A percentile compares a stretch with the other conserved stretches of the same genome.
Conservation (phyloP, 352 stramenopile genomes). For the Pythium folliculosum region DNA sequence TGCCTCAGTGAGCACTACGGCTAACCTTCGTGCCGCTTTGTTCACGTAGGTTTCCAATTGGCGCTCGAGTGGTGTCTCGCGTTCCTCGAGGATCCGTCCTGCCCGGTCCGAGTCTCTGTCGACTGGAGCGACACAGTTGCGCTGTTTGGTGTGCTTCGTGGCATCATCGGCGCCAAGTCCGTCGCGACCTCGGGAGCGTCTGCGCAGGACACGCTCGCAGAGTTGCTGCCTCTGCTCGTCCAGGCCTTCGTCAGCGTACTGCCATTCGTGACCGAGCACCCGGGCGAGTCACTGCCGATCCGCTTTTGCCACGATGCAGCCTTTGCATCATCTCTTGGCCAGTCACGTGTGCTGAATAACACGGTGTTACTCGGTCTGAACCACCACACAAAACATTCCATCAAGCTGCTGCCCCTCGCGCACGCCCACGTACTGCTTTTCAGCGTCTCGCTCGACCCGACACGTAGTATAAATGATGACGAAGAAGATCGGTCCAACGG, state of each 20-base stretch:
- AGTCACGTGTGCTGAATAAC: slow-evolving; percentile 47
- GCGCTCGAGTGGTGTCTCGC: slow-evolving; percentile 49
- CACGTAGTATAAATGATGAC: slow-evolving; percentile 16
- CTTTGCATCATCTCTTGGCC: slow-evolving; percentile 22
- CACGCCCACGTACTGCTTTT: slow-evolving; percentile 51
- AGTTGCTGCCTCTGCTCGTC: slow-evolving; percentile 41
- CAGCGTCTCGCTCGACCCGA: slow-evolving; percentile 57
- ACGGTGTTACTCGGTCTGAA: slow-evolving; percentile 40
- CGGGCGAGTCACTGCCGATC: slow-evolving; percentile 46
- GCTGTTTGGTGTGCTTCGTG: slow-evolving; percentile 44
- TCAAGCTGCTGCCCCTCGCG: slow-evolving; percentile 15
- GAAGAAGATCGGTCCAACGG: neutral
- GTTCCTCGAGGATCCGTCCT: slow-evolving; percentile 43
- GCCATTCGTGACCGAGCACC: slow-evolving; percentile 36
- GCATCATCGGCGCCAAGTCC: slow-evolving; percentile 46
- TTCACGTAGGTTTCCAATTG: slow-evolving; percentile 40
- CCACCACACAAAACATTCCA: neutral
- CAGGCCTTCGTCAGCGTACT: slow-evolving; percentile 51
- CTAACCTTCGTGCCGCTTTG: neutral
- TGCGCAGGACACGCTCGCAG: slow-evolving; percentile 10
- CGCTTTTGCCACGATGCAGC: slow-evolving; percentile 42
- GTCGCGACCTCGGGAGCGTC: slow-evolving; percentile 19
- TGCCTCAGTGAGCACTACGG: neutral
- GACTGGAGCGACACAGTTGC: slow-evolving; percentile 44
- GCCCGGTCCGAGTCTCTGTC: slow-evolving; percentile 43